These are phyloP conservation scores for Calocera cornea DNA, from an alignment of 768 basidiomycete species.

Conservation along the genomic window DNA sequence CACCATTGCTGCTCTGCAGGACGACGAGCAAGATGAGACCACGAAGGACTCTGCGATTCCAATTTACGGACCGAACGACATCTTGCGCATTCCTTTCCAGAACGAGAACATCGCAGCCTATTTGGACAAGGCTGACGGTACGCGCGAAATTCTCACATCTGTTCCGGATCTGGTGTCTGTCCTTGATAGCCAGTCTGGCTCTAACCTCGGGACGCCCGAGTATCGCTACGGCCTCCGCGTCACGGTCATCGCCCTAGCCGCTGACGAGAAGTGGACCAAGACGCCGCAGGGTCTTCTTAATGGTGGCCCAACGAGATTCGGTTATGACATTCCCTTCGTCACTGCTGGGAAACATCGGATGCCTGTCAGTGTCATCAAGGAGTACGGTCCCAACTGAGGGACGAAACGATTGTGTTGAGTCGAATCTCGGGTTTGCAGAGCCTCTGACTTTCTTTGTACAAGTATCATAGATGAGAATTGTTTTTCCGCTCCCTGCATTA, in stretches of 20 bases:
- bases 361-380: conserved; percentile 37
- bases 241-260: conserved; percentile 35
- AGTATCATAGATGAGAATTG: too few relatives aligned
- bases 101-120: conserved; percentile 48
- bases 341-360: conserved; percentile 27
- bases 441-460: too few relatives aligned
- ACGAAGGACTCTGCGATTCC: conserved; percentile 13
- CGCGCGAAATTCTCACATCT: conserved; percentile 34
- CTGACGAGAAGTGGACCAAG: conserved; percentile 40
- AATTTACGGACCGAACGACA: conserved; percentile 5
- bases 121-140: conserved; percentile 14
- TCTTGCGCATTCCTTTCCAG: conserved; percentile 45
- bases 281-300: conserved; percentile 36
- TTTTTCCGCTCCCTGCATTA: too few relatives aligned
- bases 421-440: too few relatives aligned
- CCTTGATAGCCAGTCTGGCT: conserved; percentile 47
- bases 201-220: conserved; percentile 48
- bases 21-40: conserved; percentile 19
- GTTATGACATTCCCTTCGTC: conserved; percentile 23
- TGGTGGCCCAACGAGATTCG: conserved; percentile 43
- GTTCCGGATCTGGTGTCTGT: conserved; percentile 57
- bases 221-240: conserved; percentile 50
- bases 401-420: background rate
- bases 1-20: background rate
- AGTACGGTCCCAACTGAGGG: conserved; percentile 19